Conservation (phyloP, 1,284 basidiomycete species). For the Marasmius tenuissimus region DNA sequence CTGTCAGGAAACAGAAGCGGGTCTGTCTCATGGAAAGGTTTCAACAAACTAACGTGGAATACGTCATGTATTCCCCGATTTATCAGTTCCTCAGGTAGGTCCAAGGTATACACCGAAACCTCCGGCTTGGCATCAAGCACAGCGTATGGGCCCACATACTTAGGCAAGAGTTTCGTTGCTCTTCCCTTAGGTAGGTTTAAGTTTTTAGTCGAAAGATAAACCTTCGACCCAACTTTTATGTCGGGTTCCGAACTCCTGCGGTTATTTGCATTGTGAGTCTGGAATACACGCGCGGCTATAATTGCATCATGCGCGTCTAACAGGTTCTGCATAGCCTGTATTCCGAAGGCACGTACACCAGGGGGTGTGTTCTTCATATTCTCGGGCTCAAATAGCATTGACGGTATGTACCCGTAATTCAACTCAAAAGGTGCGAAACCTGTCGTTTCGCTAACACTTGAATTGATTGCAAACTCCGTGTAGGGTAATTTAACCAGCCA, state of each 20-base stretch:
- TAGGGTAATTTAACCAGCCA: slow-evolving; percentile 30
- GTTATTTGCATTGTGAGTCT: slow-evolving; percentile 26
- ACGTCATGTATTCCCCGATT: slow-evolving; percentile 19
- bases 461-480: slow-evolving; percentile 20
- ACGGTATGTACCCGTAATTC: slow-evolving; percentile 22
- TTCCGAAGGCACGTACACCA: not conserved
- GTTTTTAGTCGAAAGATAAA: slow-evolving; percentile 27
- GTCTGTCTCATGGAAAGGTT: not conserved
- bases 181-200: slow-evolving; percentile 26
- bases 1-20: not conserved
- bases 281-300: slow-evolving; percentile 23
- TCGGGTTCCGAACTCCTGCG: not conserved
- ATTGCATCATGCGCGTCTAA: slow-evolving; percentile 29
- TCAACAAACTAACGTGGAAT: slow-evolving; percentile 17
- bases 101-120: slow-evolving; percentile 25
- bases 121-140: slow-evolving; percentile 20
- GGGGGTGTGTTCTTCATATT: not conserved
- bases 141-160: slow-evolving; percentile 30
- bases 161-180: slow-evolving; percentile 26
- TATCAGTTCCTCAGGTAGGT: slow-evolving; percentile 23
- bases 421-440: slow-evolving; percentile 37
- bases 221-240: not conserved
- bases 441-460: slow-evolving; percentile 23
- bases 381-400: not conserved
- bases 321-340: slow-evolving; percentile 11